Evolutionary conservation across 345 rosid species (phyloP).

Genomic region (Acer negundo): DNA sequence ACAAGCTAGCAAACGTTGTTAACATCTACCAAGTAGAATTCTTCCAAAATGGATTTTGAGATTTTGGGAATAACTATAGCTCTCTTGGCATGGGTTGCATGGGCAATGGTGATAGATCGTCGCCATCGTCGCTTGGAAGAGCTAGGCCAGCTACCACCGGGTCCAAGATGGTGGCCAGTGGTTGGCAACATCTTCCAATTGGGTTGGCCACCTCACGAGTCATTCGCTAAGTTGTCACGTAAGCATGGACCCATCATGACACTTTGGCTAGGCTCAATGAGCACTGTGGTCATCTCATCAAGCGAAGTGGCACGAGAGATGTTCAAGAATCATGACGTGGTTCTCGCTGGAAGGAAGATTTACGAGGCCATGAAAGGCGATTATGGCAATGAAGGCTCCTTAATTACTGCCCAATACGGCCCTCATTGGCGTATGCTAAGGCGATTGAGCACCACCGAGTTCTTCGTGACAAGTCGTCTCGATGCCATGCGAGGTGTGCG

Average conservation of each 20-base stretch:
- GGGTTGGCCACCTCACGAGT: conserved; percentile 53
- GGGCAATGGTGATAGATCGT: conserved; percentile 39
- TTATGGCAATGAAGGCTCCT: conserved; percentile 54
- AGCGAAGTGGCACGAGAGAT: conserved; percentile 63
- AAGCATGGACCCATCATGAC: conserved; percentile 74
- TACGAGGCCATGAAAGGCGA: conserved; percentile 79
- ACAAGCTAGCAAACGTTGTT: too few species aligned
- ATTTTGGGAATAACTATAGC: conserved; percentile 32
- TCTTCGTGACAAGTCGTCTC: conserved; percentile 62
- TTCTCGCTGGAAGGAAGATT: conserved; percentile 71
- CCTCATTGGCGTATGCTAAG: conserved; percentile 74
- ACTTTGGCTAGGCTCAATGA: conserved; percentile 72
- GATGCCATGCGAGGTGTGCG: conserved; percentile 56
- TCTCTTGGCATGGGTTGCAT: conserved; percentile 42
- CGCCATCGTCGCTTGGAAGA: conserved; percentile 34
- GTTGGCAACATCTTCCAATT: conserved; percentile 71
- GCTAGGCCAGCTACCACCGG: conserved; percentile 56
- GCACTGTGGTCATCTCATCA: conserved; percentile 73
- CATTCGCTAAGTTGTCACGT: conserved; percentile 49
- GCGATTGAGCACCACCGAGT: conserved; percentile 63
- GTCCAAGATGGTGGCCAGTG: conserved; percentile 64
- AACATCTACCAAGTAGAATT: background rate
- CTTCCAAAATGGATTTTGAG: conserved; percentile 35
- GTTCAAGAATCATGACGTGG: conserved; percentile 75
- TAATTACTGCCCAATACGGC: conserved; percentile 80